Percentiles rank a stretch among this genome's conserved stretches.
Conservation (phyloP, 2,329 filamentous ascomycete species). For the Phialophora expanda region DNA sequence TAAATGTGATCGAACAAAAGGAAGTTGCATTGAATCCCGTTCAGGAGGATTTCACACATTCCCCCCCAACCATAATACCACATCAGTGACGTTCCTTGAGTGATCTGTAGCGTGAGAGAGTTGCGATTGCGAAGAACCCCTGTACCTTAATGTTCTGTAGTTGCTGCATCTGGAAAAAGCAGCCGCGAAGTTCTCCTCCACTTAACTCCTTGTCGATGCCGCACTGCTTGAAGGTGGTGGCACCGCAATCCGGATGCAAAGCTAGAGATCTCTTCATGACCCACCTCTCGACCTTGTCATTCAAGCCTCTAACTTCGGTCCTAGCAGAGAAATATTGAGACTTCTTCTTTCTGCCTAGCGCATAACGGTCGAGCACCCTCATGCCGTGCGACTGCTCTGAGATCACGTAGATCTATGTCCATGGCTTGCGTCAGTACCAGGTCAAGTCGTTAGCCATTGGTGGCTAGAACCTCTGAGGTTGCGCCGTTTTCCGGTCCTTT, state of each 20-base stretch:
- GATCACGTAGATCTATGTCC: not conserved
- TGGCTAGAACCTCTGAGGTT: not conserved
- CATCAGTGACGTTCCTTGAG: not conserved
- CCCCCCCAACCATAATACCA: not conserved
- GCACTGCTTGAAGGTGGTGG: not conserved
- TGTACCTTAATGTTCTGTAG: not conserved
- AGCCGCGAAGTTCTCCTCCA: not conserved
- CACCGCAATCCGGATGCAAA: not conserved
- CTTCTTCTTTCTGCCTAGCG: not conserved
- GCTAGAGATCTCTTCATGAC: not conserved
- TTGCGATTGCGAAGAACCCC: not conserved
- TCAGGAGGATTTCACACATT: slow-evolving; percentile 1
- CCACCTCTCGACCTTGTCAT: not conserved
- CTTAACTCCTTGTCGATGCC: not conserved
- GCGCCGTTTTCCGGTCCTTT: not conserved
- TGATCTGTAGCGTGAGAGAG: not conserved
- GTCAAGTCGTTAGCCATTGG: not conserved
- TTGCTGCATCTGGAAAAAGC: slow-evolving; percentile 2
- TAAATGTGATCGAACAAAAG: slow-evolving; percentile 7
- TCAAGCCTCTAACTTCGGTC: not conserved
- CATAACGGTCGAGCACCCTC: not conserved
- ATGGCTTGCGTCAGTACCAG: not conserved
- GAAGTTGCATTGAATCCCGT: not conserved
- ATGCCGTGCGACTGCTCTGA: not conserved
- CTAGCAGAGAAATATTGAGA: not conserved